Base-by-base conservation (phyloP, 1,139 yeast genomes). In the Hyphopichia pseudoburtonii region DNA sequence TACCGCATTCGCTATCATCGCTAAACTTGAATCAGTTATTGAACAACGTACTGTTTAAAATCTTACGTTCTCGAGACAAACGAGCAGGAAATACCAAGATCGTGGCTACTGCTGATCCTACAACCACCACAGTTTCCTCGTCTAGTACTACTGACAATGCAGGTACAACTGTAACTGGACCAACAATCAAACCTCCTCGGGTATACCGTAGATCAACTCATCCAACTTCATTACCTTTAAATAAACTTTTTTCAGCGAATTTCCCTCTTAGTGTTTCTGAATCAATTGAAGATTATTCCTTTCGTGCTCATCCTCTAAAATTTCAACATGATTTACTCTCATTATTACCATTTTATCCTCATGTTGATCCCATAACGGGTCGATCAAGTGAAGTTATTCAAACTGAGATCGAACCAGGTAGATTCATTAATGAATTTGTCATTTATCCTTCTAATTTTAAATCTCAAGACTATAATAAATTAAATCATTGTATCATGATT, bases 341-440 rank as follows among this genome's bases (percentile, higher is more conserved):
- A 7, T 44, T 66, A 3, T 53, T 71, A 9, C 73, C 76, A 16
- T 70, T 70, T 38, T 68, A 53, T 40, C 75, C 75, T 1, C 34
- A 55, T 8, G 41, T 57, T 3, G 73, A 68, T 38, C 12, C 45
- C 1, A 7, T 31, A 4, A n/a, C n/a, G n/a, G 75, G 75, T 1
- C 41, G 70, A 14, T 42, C 57, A 4, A 57, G 68, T 2, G 51
- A 62, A 28, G 65, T 67, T 2, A 34, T 71, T 6, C 60, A 61
- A 35, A 63, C 71, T 0, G 53, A 57, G 15, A 60, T 80, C 2
- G 58, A 60, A 6, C 43, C 60, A 2, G 65, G 66, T 1, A 56
- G 78, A 35, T 73, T 62, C 43, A 81, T 84, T 33, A 83, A 83
- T 50, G 92, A 83, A 54, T 78, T 80, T 51, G 75, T 72, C 36